phyloP scores from a whole-genome alignment of 495 filamentous ascomycete species.

The Symbiotaphrina buchneri region DNA sequence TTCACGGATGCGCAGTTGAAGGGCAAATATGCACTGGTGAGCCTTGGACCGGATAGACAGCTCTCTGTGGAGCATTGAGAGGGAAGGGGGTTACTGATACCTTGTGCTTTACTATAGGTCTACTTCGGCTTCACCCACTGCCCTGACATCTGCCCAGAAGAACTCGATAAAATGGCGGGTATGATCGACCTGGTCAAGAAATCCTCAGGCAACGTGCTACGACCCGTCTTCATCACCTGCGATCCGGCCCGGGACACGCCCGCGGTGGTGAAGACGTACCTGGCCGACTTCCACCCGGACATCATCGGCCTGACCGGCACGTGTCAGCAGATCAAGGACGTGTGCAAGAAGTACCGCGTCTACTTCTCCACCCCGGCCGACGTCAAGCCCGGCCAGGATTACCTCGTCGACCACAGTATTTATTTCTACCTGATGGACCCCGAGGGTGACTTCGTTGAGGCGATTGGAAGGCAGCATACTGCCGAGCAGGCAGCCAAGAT shows the following conservation, averaged over 20 bases:
- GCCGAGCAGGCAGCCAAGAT: slow-evolving; percentile 67
- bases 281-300: slow-evolving; percentile 76
- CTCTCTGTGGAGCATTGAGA: background rate
- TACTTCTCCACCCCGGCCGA: slow-evolving; percentile 86
- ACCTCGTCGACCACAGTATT: slow-evolving; percentile 94
- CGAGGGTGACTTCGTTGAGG: slow-evolving; percentile 95
- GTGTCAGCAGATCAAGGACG: slow-evolving; percentile 74
- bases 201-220: slow-evolving; percentile 23
- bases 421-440: slow-evolving; percentile 99
- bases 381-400: slow-evolving; percentile 83
- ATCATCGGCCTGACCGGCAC: slow-evolving; percentile 80
- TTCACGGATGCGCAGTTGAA: slow-evolving; percentile 61
- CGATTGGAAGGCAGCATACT: slow-evolving; percentile 81
- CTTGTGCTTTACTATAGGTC: slow-evolving; percentile 24
- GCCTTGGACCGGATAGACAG: background rate
- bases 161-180: slow-evolving; percentile 92
- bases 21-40: slow-evolving; percentile 57
- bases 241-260: slow-evolving; percentile 84
- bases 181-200: slow-evolving; percentile 69
- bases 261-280: slow-evolving; percentile 58
- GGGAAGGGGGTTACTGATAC: background rate
- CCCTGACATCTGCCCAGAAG: slow-evolving; percentile 96
- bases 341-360: slow-evolving; percentile 87
- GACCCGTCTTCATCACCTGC: slow-evolving; percentile 83
- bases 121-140: slow-evolving; percentile 99